Percentiles rank a stretch among this genome's conserved stretches.
Conservation (phyloP, 768 basidiomycete genomes). For the Auricularia auricula-judae region DNA sequence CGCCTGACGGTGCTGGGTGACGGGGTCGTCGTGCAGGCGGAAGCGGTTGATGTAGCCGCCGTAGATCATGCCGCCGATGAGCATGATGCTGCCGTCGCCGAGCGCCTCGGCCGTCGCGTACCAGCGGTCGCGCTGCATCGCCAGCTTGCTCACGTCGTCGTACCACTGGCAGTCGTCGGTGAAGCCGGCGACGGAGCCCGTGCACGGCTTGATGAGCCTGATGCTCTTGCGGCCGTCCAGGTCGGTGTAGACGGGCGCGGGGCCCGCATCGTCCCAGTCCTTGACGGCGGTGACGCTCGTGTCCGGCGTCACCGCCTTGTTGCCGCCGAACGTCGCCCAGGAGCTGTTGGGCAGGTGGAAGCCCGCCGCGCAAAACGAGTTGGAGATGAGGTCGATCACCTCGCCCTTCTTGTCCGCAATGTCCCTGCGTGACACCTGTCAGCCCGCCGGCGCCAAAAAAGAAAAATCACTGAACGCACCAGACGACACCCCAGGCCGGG, state of each 20-base stretch:
- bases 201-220: conserved; percentile 74
- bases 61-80: conserved; percentile 72
- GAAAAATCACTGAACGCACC: conserved; percentile 27
- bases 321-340: conserved; percentile 66
- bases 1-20: conserved; percentile 52
- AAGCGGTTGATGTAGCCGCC: conserved; percentile 77
- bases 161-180: conserved; percentile 56
- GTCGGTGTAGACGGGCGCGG: conserved; percentile 62
- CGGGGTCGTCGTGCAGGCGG: conserved; percentile 55
- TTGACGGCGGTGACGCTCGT: conserved; percentile 40
- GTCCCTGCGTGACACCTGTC: conserved; percentile 33
- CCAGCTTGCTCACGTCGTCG: conserved; percentile 48
- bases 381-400: conserved; percentile 62
- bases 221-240: conserved; percentile 73
- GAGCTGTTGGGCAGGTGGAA: conserved; percentile 76
- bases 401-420: conserved; percentile 43
- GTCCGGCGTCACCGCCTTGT: conserved; percentile 58
- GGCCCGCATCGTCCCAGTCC: conserved; percentile 30
- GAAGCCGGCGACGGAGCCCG: conserved; percentile 28
- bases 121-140: conserved; percentile 65
- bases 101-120: conserved; percentile 68
- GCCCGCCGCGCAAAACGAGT: conserved; percentile 74
- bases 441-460: background rate
- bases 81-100: conserved; percentile 63
- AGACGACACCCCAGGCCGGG: conserved; percentile 65